Percentiles rank a stretch among this genome's conserved stretches.
Conservation (phyloP, 2,329 filamentous ascomycete genomes). For the Neonectria neomacrospora region DNA sequence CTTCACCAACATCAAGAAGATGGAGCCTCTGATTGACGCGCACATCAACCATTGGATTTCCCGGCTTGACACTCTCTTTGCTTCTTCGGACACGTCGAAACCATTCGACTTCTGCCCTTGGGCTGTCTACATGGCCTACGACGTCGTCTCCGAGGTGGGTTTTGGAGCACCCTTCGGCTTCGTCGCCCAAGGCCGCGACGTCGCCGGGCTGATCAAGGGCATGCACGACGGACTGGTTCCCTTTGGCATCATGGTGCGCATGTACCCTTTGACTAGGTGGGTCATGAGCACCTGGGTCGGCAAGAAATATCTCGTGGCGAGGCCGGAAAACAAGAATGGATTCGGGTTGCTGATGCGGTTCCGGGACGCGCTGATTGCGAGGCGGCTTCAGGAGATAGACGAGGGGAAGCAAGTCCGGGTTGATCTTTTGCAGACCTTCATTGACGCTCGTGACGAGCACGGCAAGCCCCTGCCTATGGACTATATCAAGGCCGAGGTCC, state of each 20-base stretch:
- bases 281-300: background rate
- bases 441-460: background rate
- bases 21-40: conserved; percentile 66
- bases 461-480: background rate
- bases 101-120: background rate
- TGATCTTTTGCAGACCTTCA: background rate
- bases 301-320: background rate
- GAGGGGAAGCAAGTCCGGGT: background rate
- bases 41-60: conserved; percentile 62
- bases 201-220: conserved; percentile 53
- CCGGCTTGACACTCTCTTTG: conserved; percentile 48
- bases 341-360: background rate
- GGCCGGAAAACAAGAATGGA: background rate
- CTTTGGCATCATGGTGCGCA: conserved; percentile 56
- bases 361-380: background rate
- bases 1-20: conserved; percentile 67
- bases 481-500: background rate
- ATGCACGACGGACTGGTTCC: conserved; percentile 33
- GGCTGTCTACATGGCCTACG: conserved; percentile 47
- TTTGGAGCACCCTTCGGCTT: conserved; percentile 55
- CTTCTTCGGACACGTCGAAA: background rate
- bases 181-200: conserved; percentile 58
- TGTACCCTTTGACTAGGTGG: conserved; percentile 29
- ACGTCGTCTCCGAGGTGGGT: conserved; percentile 64
- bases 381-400: background rate